Evolutionary conservation across 805 yeast genomes (phyloP).

Genomic region (Kregervanrija delftensis): DNA sequence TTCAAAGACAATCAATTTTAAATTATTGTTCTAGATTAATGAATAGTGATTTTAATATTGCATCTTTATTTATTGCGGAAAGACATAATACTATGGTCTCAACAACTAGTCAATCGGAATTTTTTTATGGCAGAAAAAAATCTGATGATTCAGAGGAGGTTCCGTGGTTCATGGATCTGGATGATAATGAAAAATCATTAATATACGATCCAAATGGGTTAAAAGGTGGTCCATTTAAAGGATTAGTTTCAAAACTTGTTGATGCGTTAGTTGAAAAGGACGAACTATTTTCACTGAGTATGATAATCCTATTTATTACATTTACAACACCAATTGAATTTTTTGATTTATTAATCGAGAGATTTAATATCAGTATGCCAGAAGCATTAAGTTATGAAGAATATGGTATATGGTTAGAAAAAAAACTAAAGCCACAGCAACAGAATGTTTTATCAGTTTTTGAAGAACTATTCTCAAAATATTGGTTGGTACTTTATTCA

Average conservation of each 20-base stretch:
- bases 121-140: constrained; percentile 4
- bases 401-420: constrained; percentile 67
- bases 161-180: constrained; percentile 72
- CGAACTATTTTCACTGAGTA: constrained; percentile 56
- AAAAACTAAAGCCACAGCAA: constrained; percentile 63
- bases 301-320: constrained; percentile 69
- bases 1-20: constrained; percentile 61
- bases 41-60: constrained; percentile 65
- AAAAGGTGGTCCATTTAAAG: constrained; percentile 78
- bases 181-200: constrained; percentile 40
- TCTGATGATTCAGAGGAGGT: constrained; percentile 12
- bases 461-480: constrained; percentile 57
- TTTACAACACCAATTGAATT: constrained; percentile 64
- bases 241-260: constrained; percentile 73
- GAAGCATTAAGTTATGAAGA: constrained; percentile 83
- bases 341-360: constrained; percentile 47
- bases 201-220: constrained; percentile 66
- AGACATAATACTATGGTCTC: constrained; percentile 30
- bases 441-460: constrained; percentile 58
- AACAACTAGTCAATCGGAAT: constrained; percentile 21
- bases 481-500: constrained; percentile 61
- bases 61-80: constrained; percentile 43
- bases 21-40: constrained; percentile 72
- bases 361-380: constrained; percentile 74
- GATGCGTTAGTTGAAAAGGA: constrained; percentile 58